Base-by-base conservation (phyloP, 371 early-diverging fungal genomes). In the Mucor sp. region DNA sequence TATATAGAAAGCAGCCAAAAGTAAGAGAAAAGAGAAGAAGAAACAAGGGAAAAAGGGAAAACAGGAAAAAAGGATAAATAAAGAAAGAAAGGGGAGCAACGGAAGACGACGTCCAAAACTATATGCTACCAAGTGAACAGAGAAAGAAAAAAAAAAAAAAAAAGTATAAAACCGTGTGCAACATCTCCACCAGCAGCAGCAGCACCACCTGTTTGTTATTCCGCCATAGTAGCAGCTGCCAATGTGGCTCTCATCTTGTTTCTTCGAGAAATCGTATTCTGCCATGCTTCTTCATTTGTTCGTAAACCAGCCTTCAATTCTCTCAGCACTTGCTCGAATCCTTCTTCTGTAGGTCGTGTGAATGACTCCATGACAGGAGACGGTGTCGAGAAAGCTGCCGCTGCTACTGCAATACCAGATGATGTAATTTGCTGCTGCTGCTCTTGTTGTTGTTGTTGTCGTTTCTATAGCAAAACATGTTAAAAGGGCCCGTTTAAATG, bases 261-360 rank as follows among this genome's bases (percentile, higher is more conserved):
- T 25, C 43, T 57, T 43, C 48, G 37, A 14, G 30, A 32, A 19
- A 37, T 56, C 58, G n/a, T 70, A 62, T 63, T 57, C 33, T 68
- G 62, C 74, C 71, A 74, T n/a, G 74, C 21, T 55, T 76, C 72
- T 58, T 72, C 67, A 47, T 74, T 68, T 21, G 58, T 71, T 44
- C 66, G 66, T 55, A 80, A 65, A 30, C 77, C 80, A 19, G 77
- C 75, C 47, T 77, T 75, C 14, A 80, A 58, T 50, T 77, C 80
- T 48, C 71, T 71, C 47, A 80, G 58, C 9, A 80, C 75, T 62
- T 80, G 70, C 14, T 75, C 75, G 62, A 80, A 80, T 0, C 74
- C 80, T 33, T 66, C 74, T 48, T 74, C 74, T 32, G 68, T 19
- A 17, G 62, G 50, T 17, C 62, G 35, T 5, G 23, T 30, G 41